Base-by-base conservation (phyloP, 2,329 filamentous ascomycete genomes). In the Stromatinia cepivora region DNA sequence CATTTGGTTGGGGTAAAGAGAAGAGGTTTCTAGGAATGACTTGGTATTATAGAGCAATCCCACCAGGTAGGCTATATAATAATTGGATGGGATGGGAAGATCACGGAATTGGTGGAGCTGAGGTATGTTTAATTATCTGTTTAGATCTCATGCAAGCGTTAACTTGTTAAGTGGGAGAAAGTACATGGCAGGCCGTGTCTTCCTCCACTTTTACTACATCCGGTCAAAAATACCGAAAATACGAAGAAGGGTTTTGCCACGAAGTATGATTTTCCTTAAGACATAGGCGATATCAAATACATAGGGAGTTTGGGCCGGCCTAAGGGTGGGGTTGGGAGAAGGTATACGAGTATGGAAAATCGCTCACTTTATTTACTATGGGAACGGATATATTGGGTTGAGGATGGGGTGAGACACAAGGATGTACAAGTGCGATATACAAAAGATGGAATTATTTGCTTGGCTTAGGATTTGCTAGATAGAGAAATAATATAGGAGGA, bases 11-110 rank as follows among this genome's bases (percentile, higher is more conserved):
- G 85, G 86, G 86, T 4, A 81, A 83, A 68, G 86, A 88, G 74
- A 82, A 83, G 15, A 81, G 86, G 59, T 88, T 85, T 72, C 80
- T 84, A 70, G 87, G 86, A n/a, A 81, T 79, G 52, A 88, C 86
- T 1, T 89, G 86, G 87, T 88, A 88, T 77, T 88, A 84, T 78
- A 82, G 86, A 46, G 85, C 86, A 3, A 81, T 82, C 62, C 84
- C 86, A 10, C 86, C 87, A 1, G 85, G 85, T 75, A 81, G 86
- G 54, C 76, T 89, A 53, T 89, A 86, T 78, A 87, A 87, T 80
- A 88, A 88, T 79, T 88, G 86, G 82, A 83, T 88, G 81, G 87
- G 87, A 28, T 87, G 85, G 79, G 81, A 83, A 70, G 86, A 88
- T 73, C 84, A 81, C 17, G 82, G 78, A 17, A 79, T 87, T 31